phyloP scores from a whole-genome alignment of 2,329 filamentous ascomycete genomes.

The Colletotrichum somersetense region DNA sequence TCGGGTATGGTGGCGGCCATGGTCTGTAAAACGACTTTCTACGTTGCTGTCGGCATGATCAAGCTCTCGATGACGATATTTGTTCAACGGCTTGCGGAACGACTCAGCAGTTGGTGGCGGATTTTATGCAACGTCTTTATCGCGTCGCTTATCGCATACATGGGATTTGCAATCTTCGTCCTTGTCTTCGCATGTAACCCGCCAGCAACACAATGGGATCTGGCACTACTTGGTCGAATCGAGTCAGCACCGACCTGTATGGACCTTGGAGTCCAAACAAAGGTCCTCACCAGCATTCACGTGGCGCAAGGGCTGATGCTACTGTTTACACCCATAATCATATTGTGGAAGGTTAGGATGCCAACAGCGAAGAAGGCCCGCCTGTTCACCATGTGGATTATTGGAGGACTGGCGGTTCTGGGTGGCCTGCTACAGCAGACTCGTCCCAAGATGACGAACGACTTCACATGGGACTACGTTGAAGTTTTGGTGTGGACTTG shows the following conservation, averaged over 20 bases:
- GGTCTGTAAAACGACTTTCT: constrained; percentile 46
- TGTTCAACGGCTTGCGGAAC: constrained; percentile 52
- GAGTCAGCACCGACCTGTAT: constrained; percentile 44
- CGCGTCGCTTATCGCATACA: constrained; percentile 46
- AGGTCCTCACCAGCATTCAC: constrained; percentile 49
- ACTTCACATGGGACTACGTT: constrained; percentile 47
- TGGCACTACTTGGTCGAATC: constrained; percentile 44
- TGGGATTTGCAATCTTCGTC: constrained; percentile 49
- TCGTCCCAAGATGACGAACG: constrained; percentile 40
- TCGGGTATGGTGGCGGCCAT: constrained; percentile 45
- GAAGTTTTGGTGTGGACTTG: constrained; percentile 48
- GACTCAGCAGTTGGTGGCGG: constrained; percentile 48
- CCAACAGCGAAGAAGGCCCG: constrained; percentile 47
- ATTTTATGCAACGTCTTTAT: constrained; percentile 50
- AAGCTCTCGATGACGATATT: constrained; percentile 54
- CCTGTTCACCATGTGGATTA: constrained; percentile 50
- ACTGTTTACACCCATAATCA: constrained; percentile 51
- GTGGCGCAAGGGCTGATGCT: constrained; percentile 51
- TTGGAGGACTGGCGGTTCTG: constrained; percentile 49
- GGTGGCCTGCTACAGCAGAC: constrained; percentile 49
- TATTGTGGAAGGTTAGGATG: constrained; percentile 52
- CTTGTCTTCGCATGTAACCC: constrained; percentile 49
- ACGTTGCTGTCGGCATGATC: constrained; percentile 49
- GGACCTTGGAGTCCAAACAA: constrained; percentile 41
- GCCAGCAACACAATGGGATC: constrained; percentile 46